phyloP scores from a whole-genome alignment of 148 eudicot species.

The Mesembryanthemum crystallinum region DNA sequence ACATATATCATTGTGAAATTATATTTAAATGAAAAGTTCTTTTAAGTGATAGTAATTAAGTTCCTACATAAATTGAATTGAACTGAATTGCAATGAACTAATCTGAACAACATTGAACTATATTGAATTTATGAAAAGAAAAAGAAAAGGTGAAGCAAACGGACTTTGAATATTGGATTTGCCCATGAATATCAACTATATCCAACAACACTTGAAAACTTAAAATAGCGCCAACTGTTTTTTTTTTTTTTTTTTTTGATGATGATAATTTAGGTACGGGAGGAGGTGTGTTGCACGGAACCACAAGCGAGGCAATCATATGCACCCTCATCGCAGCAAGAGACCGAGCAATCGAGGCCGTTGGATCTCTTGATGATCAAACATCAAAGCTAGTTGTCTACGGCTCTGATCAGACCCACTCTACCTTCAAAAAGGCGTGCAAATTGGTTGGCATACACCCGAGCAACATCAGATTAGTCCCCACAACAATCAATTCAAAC shows the following conservation, averaged over 20 bases:
- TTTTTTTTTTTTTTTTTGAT: neutral
- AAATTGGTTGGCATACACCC: slow-evolving; percentile 47
- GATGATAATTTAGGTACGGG: slow-evolving; percentile 36
- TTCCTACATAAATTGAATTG: too few relatives aligned
- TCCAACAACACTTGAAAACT: too few relatives aligned
- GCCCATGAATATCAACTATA: too few relatives aligned
- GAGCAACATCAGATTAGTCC: slow-evolving; percentile 37
- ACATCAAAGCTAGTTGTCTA: slow-evolving; percentile 45
- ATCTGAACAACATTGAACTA: too few relatives aligned
- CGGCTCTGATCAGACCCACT: slow-evolving; percentile 62
- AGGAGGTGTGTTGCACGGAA: slow-evolving; percentile 50
- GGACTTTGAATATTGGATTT: too few relatives aligned
- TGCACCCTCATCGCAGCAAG: slow-evolving; percentile 54
- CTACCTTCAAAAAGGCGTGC: slow-evolving; percentile 43
- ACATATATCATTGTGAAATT: too few relatives aligned
- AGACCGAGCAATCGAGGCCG: slow-evolving; percentile 32
- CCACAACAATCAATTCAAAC: slow-evolving; percentile 20
- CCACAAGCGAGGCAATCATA: slow-evolving; percentile 48
- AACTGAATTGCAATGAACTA: too few relatives aligned
- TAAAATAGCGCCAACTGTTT: too few relatives aligned
- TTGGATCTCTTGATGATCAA: slow-evolving; percentile 13
- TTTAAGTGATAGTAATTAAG: too few relatives aligned
- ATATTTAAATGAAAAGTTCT: too few relatives aligned
- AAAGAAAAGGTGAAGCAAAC: too few relatives aligned
- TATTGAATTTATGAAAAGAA: too few relatives aligned